Conservation (phyloP, 306 rosid genomes). For the peach (Prunus persica) region Prunus_persica_NCBIv2 NC_034013.1:4493501-4494000, state of each 20-base stretch:
- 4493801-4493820: neutral
- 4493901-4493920: slow-evolving; percentile 1
- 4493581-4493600: neutral
- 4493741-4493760: neutral
- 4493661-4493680: neutral
- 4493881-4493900: neutral
- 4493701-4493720: neutral
- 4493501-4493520: neutral
- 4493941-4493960: neutral
- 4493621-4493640: slow-evolving; percentile 1
- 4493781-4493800: neutral
- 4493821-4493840: neutral
- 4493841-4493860: neutral
- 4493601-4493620: slow-evolving; percentile 1
- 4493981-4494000: neutral
- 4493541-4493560: slow-evolving; percentile 20
- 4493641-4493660: neutral
- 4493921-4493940: neutral
- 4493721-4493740: neutral
- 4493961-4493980: neutral
- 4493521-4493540: neutral
- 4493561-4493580: slow-evolving; percentile 5
- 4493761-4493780: neutral
- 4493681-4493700: neutral
- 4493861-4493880: neutral